Evolutionary conservation across 2,329 filamentous ascomycete genomes (phyloP), one percentile per base, ranked within the genome.

Genomic region (Ceratocystis harringtonii): DNA sequence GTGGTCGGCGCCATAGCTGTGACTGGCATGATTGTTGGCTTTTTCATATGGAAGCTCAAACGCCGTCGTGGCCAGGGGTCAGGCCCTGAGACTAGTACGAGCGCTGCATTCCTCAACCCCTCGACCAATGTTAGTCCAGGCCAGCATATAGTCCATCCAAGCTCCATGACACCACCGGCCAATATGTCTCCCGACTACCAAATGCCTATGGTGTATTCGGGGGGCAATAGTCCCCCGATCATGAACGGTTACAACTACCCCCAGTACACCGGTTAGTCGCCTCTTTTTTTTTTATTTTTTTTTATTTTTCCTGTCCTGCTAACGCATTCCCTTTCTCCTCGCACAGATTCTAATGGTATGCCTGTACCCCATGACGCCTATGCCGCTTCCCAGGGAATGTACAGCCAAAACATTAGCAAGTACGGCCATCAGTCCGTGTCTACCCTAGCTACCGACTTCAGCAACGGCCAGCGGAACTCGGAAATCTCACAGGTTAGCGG

Each of bases 1-100:
- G 70, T 68, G 41, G 61, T 70, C 10, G 70, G 70, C 4, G 68
- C 65, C 1, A 55, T 70, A 7, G 4, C 62, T 8, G 55, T 19
- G 8, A 5, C 61, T 7, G 66, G 36, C 12, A 22, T 66, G 28
- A 25, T 67, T 8, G n/a, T 62, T 6, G 55, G 65, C 7, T 68
- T 64, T 19, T 58, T 58, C 15, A 6, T 57, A 1, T 57, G 63
- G 55, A 28, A 22, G 50, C 25, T 57, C 22, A 57, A 57, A 7
- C 52, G 22, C 52, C 52, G 52, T 1, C 52, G 22, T 6, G 22
- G 28, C 19, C 36, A 17, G 32, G 17, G 17, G 30, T 15, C 6
- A 19, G 36, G 30, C 6, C 19, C 25, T 15, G 25, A 41, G 17
- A 30, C 3, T 10, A 28, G 52, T 12, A 17, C 52, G 5, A 57